Base-by-base conservation (phyloP, 2,329 filamentous ascomycete species). In the Chrysoporthe deuterocubensis region DNA sequence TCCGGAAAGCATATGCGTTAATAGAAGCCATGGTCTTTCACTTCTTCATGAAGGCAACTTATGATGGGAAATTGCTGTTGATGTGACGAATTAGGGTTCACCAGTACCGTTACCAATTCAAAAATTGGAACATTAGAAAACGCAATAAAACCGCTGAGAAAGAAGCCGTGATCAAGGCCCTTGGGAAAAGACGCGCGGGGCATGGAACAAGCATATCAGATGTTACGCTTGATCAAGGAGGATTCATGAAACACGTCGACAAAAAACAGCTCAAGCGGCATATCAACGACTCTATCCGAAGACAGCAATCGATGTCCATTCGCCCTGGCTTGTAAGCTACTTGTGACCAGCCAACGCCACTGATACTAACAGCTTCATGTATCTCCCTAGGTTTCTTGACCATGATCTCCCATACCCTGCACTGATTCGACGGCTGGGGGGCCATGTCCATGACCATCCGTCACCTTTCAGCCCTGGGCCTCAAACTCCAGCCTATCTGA, bases 231-330 rank as follows among this genome's bases (percentile, higher is more conserved):
- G 71, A 69, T 0, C 70, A 72, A 65, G 72, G 71, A 1, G 68
- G 43, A 1, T 56, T 64, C n/a, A 18, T 43, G 11, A 73, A 71
- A 44, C 4, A n/a, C 0, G 64, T 73, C 2, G 70, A 73, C 48
- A 72, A 70, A 26, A 73, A 72, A 21, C 70, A 72, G 61, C 58
- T 75, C 14, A 73, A 71, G 61, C 67, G 73, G 11, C 66, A 71
- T 37, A 64, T 73, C 3, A 64, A 68, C 13, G 66, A 72, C 34
- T 56, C 32, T 21, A 72, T 72, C 8, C 67, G 72, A 6, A 48
- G 65, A 4, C 58, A 61, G 1, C 18, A 50, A 18, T 11, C 54
- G 1, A 7, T 68, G 14, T 11, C 56, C 64, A 8, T 34, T 66
- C 50, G 32, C 1, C 63, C 63, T 26, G 54, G 63, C 32, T 16